phyloP scores from a whole-genome alignment of 495 filamentous ascomycete species.

The Pseudevernia furfuracea region DNA sequence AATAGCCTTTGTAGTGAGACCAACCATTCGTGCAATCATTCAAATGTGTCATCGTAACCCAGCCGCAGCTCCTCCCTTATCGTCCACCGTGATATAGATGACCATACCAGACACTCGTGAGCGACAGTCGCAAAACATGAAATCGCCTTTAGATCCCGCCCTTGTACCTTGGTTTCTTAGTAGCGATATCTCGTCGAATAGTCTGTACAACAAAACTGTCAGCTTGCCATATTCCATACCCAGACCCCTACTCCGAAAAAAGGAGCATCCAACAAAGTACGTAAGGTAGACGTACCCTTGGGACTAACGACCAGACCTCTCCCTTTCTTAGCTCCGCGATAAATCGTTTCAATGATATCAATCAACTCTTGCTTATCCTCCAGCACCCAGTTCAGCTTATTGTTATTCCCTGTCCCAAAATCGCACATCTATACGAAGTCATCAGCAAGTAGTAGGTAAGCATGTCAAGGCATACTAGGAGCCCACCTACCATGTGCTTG shows the following conservation, averaged over 20 bases:
- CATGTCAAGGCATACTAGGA: not conserved
- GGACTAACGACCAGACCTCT: constrained; percentile 92
- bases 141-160: no score
- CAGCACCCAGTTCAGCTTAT: constrained; percentile 93
- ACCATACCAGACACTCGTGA: constrained; percentile 1
- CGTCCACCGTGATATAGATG: not conserved
- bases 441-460: not conserved
- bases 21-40: constrained; percentile 13
- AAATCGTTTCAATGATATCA: constrained; percentile 97
- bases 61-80: not conserved
- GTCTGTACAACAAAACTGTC: constrained; percentile 27
- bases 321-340: constrained; percentile 94
- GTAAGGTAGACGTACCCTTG: constrained; percentile 44
- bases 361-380: constrained; percentile 99
- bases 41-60: not conserved
- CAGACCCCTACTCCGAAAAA: not conserved
- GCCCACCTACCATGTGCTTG: constrained; percentile 66
- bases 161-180: constrained; percentile 28
- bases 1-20: constrained; percentile 14
- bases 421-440: constrained; percentile 45
- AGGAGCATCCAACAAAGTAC: not conserved
- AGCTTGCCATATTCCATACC: not conserved
- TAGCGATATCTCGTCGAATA: constrained; percentile 82
- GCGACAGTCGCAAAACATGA: not conserved
- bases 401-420: constrained; percentile 97